Evolutionary conservation across 768 basidiomycete species (phyloP).

Genomic region (Lentinula sp.): DNA sequence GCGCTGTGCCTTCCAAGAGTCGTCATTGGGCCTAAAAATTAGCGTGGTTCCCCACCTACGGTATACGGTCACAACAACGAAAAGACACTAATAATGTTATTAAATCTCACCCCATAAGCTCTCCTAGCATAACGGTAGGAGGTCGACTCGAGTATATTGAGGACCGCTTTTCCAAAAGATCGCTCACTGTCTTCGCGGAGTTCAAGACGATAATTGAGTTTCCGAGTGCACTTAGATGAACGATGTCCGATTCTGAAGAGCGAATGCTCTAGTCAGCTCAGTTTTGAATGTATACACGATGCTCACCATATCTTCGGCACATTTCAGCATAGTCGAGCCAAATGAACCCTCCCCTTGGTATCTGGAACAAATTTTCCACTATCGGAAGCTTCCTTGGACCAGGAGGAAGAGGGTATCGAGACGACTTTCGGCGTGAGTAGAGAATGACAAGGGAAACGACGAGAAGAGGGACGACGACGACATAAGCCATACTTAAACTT

Average conservation of each 20-base stretch:
- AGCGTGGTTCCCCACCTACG: constrained; percentile 7
- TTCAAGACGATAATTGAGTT: constrained; percentile 27
- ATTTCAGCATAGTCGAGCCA: constrained; percentile 16
- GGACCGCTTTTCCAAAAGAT: constrained; percentile 27
- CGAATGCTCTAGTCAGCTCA: neutral
- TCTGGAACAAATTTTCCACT: constrained; percentile 13
- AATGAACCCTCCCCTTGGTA: constrained; percentile 9
- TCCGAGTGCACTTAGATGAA: constrained; percentile 18
- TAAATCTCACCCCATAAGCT: constrained; percentile 8
- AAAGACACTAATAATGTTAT: neutral
- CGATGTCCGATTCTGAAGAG: constrained; percentile 17
- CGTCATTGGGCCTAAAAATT: neutral
- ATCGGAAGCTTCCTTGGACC: constrained; percentile 11
- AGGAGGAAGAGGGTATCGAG: constrained; percentile 8
- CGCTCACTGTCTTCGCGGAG: constrained; percentile 22
- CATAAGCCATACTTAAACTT: neutral
- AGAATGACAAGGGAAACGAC: neutral
- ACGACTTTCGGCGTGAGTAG: neutral
- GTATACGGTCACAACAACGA: neutral
- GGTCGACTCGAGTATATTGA: constrained; percentile 25
- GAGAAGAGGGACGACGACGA: neutral
- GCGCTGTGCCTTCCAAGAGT: constrained; percentile 1
- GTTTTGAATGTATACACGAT: neutral
- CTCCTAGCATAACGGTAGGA: constrained; percentile 7
- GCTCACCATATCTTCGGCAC: constrained; percentile 12